These are phyloP conservation scores for Aspergillus hortae DNA, from an alignment of 2,329 filamentous ascomycete species.

Conservation along the genomic window DNA sequence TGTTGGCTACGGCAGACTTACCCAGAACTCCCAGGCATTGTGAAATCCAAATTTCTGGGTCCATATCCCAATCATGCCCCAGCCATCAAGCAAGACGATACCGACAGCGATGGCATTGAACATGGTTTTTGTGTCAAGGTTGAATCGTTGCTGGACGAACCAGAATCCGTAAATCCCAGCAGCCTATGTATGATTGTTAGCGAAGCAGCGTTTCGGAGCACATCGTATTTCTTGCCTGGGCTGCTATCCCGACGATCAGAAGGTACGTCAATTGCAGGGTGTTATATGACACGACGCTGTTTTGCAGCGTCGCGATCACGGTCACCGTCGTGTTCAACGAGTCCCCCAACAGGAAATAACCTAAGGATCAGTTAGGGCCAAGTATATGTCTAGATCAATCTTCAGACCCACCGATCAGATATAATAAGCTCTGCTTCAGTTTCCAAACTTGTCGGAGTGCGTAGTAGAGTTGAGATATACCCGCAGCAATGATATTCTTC, in stretches of 20 bases:
- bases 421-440: constrained; percentile 63
- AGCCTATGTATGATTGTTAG: constrained; percentile 20
- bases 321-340: constrained; percentile 68
- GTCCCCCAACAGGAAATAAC: constrained; percentile 67
- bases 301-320: constrained; percentile 64
- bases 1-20: constrained; percentile 9
- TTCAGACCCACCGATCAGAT: constrained; percentile 52
- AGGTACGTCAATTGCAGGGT: constrained; percentile 64
- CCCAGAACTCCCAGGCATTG: constrained; percentile 52
- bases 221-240: constrained; percentile 46
- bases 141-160: constrained; percentile 57
- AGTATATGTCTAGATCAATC: not conserved
- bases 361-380: constrained; percentile 16
- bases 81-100: constrained; percentile 58
- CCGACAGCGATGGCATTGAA: constrained; percentile 61
- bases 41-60: constrained; percentile 53
- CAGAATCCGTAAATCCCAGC: constrained; percentile 62
- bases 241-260: constrained; percentile 61
- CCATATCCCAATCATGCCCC: constrained; percentile 60
- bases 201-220: not conserved
- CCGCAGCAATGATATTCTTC: constrained; percentile 51
- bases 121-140: constrained; percentile 63
- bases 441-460: constrained; percentile 60
- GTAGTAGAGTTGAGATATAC: constrained; percentile 59
- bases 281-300: constrained; percentile 62